Evolutionary conservation across 257 asterid species (phyloP).

Genomic region (Buddleja alternifolia): DNA sequence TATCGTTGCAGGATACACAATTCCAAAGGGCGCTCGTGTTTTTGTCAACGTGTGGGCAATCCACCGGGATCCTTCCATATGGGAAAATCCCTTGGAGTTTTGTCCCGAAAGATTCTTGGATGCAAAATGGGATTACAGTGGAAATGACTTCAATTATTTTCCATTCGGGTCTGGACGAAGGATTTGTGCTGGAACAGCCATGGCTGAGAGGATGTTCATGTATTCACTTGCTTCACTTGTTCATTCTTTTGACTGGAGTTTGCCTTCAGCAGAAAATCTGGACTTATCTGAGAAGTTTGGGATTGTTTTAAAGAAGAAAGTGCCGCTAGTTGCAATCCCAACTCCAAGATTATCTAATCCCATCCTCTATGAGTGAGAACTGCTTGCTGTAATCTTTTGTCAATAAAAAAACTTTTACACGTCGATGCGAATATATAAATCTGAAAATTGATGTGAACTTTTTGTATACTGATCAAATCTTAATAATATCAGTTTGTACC

Average conservation of each 20-base stretch:
- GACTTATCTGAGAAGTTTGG: constrained; percentile 72
- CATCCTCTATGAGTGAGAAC: constrained; percentile 40
- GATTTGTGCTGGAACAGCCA: constrained; percentile 55
- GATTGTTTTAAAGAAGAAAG: constrained; percentile 63
- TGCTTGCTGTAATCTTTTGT: no score
- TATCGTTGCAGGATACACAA: constrained; percentile 52
- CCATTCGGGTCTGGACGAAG: constrained; percentile 71
- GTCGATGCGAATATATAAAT: neutral
- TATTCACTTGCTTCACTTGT: constrained; percentile 56
- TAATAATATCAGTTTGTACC: no score
- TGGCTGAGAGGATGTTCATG: constrained; percentile 58
- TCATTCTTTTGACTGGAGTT: constrained; percentile 77
- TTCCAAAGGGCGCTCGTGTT: constrained; percentile 64
- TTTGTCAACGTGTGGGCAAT: constrained; percentile 72
- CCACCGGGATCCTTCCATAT: constrained; percentile 58
- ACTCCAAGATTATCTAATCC: constrained; percentile 59
- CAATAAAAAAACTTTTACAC: no score
- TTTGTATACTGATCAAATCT: no score
- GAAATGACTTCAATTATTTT: constrained; percentile 54
- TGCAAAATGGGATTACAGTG: constrained; percentile 46
- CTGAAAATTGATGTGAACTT: no score
- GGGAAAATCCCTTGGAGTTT: constrained; percentile 65
- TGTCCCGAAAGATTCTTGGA: constrained; percentile 61
- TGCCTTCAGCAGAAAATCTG: constrained; percentile 49
- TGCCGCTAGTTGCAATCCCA: constrained; percentile 62